Percentiles rank a stretch among this genome's conserved stretches.
Evolutionary conservation across 176 grass and related monocot genomes (phyloP).

Genomic region (Coix lacrymajobi): DNA sequence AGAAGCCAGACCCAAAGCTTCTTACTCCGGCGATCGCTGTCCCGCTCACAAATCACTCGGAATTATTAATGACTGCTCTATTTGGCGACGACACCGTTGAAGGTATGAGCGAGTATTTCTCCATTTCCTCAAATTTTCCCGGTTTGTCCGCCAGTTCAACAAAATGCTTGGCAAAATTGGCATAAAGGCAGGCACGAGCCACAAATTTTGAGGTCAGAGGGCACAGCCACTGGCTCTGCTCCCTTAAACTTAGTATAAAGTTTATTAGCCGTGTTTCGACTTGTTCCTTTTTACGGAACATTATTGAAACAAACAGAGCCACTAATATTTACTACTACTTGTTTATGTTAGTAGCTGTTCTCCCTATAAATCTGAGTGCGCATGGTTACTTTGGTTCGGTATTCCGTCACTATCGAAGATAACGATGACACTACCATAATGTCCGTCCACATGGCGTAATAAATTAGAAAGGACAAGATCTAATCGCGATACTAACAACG

Average conservation of each 20-base stretch:
- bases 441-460: background rate
- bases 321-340: too few relatives aligned
- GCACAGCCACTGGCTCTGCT: background rate
- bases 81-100: background rate
- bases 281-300: too few relatives aligned
- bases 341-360: too few relatives aligned
- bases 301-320: too few relatives aligned
- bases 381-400: background rate
- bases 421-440: background rate
- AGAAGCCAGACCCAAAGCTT: too few relatives aligned
- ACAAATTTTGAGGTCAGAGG: background rate
- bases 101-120: background rate
- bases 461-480: background rate
- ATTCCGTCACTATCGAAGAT: constrained; percentile 17
- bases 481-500: background rate
- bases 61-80: background rate
- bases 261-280: background rate
- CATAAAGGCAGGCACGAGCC: background rate
- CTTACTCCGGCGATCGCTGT: background rate
- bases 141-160: background rate
- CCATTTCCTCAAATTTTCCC: background rate
- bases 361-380: too few relatives aligned
- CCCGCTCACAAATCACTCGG: background rate
- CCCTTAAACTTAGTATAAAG: too few relatives aligned
- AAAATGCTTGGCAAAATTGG: background rate